Base-by-base conservation (phyloP, 306 rosid genomes). In the Castanopsis chinensis region DNA sequence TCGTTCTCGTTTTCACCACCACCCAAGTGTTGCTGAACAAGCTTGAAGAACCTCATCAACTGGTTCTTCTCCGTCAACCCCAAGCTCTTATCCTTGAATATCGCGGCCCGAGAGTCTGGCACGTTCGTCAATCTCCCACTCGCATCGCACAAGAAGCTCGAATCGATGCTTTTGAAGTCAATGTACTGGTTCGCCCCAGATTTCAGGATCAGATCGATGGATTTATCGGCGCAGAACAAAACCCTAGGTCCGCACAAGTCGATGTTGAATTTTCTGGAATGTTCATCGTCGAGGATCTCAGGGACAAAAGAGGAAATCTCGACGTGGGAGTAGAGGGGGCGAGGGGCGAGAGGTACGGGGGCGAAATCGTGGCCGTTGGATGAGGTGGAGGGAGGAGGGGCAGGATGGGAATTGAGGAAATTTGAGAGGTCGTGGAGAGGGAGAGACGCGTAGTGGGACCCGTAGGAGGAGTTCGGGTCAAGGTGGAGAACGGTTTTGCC, bases 71-170 rank as follows among this genome's bases (percentile, higher is more conserved):
- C 99, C 71, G 76, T 85, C 77, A 89, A 86, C 5, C 89, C 84
- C 70, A 95, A 81, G 27, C 87, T 91, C 83, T 84, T 90, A 68
- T 93, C 97, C 85, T 88, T 93, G 71, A 95, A 95, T 76, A 93
- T 93, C 3, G 99, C 94, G 0, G 94, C 89, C 8, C 98, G 90
- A n/a, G 98, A 95, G 81, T 91, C 99, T 0, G 94, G 96, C 69
- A 91, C 98, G 33, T 57, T 85, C 72, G 74, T 82, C 79, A 95
- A 83, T 83, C 84, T 88, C 18, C 83, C 91, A 58, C 30, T 83
- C 56, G 83, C 82, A 18, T 90, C 87, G 67, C 88, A 90, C 30
- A 89, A 71, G 72, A 86, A 85, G 85, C 88, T 90, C 64, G 80
- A 90, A 53, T 91, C 96, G 49, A 95, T 79, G 67, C 96, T 85